Evolutionary conservation across 768 basidiomycete genomes (phyloP).

Genomic region (Polyporus arcularius): DNA sequence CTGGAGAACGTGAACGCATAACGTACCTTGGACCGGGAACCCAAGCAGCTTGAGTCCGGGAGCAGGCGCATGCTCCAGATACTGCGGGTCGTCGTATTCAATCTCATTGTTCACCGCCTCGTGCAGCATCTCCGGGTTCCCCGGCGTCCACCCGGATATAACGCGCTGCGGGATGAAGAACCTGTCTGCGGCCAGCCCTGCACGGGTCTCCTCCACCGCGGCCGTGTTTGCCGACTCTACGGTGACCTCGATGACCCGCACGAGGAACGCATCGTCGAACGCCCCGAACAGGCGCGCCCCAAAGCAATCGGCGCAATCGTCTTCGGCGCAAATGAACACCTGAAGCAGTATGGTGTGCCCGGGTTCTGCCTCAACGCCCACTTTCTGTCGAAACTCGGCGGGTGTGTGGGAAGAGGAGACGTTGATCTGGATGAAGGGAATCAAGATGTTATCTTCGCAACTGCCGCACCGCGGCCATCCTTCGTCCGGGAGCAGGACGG

Average conservation of each 20-base stretch:
- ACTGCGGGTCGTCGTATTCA: background rate
- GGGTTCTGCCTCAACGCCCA: background rate
- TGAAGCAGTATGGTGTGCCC: slow-evolving; percentile 7
- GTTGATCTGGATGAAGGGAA: slow-evolving; percentile 18
- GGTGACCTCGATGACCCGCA: slow-evolving; percentile 10
- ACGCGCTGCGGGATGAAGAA: slow-evolving; percentile 4
- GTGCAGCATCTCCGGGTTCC: slow-evolving; percentile 4
- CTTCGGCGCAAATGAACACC: slow-evolving; percentile 9
- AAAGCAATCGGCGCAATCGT: slow-evolving; percentile 9
- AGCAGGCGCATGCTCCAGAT: slow-evolving; percentile 5
- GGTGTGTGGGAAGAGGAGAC: slow-evolving; percentile 5
- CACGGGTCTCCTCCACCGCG: background rate
- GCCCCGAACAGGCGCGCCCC: background rate
- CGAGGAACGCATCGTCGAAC: slow-evolving; percentile 4
- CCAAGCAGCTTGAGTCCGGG: slow-evolving; percentile 13
- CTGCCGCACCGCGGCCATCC: slow-evolving; percentile 11
- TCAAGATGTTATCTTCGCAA: background rate
- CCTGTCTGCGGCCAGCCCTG: slow-evolving; percentile 2
- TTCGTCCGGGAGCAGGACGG: slow-evolving; percentile 2
- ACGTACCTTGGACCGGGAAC: slow-evolving; percentile 4
- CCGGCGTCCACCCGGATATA: slow-evolving; percentile 5
- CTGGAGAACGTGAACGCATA: too few species aligned
- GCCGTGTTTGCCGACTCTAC: background rate
- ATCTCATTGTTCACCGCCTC: background rate
- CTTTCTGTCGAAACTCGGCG: slow-evolving; percentile 3